Evolutionary conservation across 2,329 filamentous ascomycete species (phyloP), one percentile per base, ranked within the genome.

Genomic region (Clarireedia paspali): DNA sequence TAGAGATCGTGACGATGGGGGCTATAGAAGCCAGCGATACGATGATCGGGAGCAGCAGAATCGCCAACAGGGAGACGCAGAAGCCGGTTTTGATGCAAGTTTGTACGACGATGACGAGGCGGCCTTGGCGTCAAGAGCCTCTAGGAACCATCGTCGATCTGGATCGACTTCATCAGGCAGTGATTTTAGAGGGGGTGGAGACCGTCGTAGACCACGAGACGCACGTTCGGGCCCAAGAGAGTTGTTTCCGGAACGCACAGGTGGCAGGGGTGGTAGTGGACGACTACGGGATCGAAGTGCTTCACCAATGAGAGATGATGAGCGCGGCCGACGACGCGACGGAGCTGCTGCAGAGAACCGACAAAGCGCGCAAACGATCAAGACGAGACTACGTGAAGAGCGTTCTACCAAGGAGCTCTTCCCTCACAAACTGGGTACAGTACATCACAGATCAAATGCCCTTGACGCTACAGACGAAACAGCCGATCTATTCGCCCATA

Each of bases 91-190:
- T 63, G 83, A 88, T 64, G 87, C 84, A 38, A 88, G 82, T 65
- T 87, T 96, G 76, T 95, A 95, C 70, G 90, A 94, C 62, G 90
- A 95, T 65, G 80, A 81, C 58, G 72, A 72, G 40, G 61, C 66
- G 34, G 66, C 67, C 5, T 57, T 65, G 34, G 67, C 67, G 17
- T 64, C 71, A 15, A 72, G 63, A 61, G 44, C 62, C 57, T 48
- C 55, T 7, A 65, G 68, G 55, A 62, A 65, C 52, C 63, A 66
- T 61, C 70, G 73, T 20, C 70, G 55, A 45, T 53, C 55, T 17
- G 60, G 59, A 42, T 68, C 66, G 34, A 26, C 20, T 58, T 70
- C 67, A 17, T 69, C 63, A 40, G 63, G 62, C 55, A 67, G 61
- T 62, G 69, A 66, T 40, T 65, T 64, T 55, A 63, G 57, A 61